Conservation (phyloP, 1,284 basidiomycete species). For the Singerocomus rubriflavus region DNA sequence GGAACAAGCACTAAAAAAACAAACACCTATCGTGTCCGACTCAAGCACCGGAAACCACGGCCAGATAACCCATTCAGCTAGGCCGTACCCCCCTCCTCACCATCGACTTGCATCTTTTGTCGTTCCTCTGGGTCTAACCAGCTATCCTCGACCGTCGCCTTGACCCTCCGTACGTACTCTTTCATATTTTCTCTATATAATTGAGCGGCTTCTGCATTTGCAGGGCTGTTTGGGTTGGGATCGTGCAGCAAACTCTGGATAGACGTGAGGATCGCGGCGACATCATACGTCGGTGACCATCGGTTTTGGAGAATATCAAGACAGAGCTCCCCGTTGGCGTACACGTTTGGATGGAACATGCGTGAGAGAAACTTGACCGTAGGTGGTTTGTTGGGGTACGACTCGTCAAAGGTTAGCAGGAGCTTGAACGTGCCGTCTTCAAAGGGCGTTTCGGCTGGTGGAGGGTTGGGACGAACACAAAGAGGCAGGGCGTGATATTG, state of each 20-base stretch:
- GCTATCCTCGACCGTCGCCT: constrained; percentile 87
- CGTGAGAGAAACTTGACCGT: constrained; percentile 95
- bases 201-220: constrained; percentile 96
- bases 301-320: constrained; percentile 97
- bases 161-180: constrained; percentile 91
- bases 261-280: constrained; percentile 94
- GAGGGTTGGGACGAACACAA: neutral
- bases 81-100: constrained; percentile 9
- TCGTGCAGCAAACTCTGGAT: constrained; percentile 96
- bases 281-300: constrained; percentile 98
- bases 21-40: neutral
- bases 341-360: constrained; percentile 99
- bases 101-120: constrained; percentile 39
- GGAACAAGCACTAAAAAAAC: neutral
- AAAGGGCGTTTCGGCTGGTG: constrained; percentile 91
- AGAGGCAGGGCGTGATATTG: neutral
- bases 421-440: constrained; percentile 99
- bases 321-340: constrained; percentile 96
- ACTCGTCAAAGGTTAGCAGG: constrained; percentile 93
- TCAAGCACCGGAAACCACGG: neutral
- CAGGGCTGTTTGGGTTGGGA: constrained; percentile 96
- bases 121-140: constrained; percentile 85
- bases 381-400: constrained; percentile 97
- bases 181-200: constrained; percentile 98
- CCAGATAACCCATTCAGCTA: neutral